phyloP scores from a whole-genome alignment of 2,329 filamentous ascomycete genomes.

The Leptographium galeiforme region DNA sequence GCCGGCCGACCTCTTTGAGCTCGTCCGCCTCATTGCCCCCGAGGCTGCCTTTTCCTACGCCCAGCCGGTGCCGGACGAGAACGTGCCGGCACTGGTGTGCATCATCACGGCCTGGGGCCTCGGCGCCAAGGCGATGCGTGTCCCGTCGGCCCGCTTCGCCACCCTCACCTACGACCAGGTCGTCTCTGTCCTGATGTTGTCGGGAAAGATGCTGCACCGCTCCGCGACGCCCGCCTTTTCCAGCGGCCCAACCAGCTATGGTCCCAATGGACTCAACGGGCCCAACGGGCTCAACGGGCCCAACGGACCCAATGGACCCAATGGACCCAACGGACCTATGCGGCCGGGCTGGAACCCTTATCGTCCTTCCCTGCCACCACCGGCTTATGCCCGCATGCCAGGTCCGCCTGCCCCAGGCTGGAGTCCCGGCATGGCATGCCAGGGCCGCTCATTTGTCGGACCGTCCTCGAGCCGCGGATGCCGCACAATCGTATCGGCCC shows the following conservation, averaged over 20 bases:
- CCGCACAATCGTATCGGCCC: too few species aligned
- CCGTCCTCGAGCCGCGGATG: too few species aligned
- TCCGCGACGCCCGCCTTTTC: too few species aligned
- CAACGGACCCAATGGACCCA: too few species aligned
- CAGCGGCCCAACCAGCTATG: too few species aligned
- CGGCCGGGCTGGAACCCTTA: too few species aligned
- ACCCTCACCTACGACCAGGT: slow-evolving; percentile 5
- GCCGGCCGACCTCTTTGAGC: slow-evolving; percentile 2
- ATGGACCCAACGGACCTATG: too few species aligned
- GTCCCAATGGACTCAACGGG: too few species aligned
- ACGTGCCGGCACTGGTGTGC: slow-evolving; percentile 6
- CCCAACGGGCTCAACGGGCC: too few species aligned
- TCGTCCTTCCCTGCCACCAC: too few species aligned
- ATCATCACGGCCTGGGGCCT: slow-evolving; percentile 8
- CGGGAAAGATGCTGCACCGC: slow-evolving; percentile 5
- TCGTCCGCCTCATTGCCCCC: slow-evolving; percentile 7
- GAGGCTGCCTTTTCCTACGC: slow-evolving; percentile 5
- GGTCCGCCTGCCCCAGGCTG: background rate
- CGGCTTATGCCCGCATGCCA: too few species aligned
- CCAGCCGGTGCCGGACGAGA: background rate
- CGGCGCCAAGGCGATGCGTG: background rate
- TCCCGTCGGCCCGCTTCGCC: background rate
- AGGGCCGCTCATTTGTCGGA: background rate
- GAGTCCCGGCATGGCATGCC: background rate
- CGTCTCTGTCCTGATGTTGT: slow-evolving; percentile 5